A percentile compares a stretch with the other conserved stretches of the same genome.
These are phyloP conservation scores for Croton laevigatus DNA, from an alignment of 441 rosid genomes.

Conservation along the genomic window DNA sequence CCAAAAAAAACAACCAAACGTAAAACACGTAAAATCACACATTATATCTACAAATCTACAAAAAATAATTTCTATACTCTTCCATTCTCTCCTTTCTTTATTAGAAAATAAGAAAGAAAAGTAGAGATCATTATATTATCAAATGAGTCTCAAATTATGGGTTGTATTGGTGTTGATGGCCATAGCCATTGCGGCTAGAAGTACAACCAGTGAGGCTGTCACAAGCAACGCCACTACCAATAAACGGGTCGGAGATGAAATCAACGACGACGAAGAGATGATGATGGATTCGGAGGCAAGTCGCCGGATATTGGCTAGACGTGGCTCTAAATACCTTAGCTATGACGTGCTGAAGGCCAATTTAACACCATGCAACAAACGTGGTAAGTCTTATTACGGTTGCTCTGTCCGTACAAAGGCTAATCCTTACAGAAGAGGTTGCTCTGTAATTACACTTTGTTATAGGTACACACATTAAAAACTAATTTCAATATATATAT, in stretches of 20 bases:
- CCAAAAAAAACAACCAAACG: slow-evolving; percentile 4
- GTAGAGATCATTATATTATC: neutral
- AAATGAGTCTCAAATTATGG: slow-evolving; percentile 16
- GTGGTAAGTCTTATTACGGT: slow-evolving; percentile 13
- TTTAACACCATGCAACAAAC: neutral
- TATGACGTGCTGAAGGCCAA: slow-evolving; percentile 16
- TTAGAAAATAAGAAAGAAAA: neutral
- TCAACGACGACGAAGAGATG: slow-evolving; percentile 9
- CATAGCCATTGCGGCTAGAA: slow-evolving; percentile 4
- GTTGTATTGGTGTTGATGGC: slow-evolving; percentile 6
- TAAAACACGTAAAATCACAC: slow-evolving; percentile 12
- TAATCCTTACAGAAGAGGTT: slow-evolving; percentile 20
- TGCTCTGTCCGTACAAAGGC: neutral
- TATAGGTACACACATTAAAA: slow-evolving; percentile 13
- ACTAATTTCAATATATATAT: no score
- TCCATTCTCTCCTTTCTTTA: slow-evolving; percentile 20
- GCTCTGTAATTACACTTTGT: slow-evolving; percentile 13
- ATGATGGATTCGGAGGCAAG: slow-evolving; percentile 18
- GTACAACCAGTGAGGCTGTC: neutral
- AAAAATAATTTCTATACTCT: neutral
- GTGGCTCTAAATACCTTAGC: neutral
- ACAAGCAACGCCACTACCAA: no score
- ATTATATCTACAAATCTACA: neutral
- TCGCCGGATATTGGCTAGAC: slow-evolving; percentile 10
- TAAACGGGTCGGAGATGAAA: neutral